A percentile compares a stretch with the other conserved stretches of the same genome.
Conservation (phyloP, 139 green algal genomes). For the Klebsormidium nitens region DNA sequence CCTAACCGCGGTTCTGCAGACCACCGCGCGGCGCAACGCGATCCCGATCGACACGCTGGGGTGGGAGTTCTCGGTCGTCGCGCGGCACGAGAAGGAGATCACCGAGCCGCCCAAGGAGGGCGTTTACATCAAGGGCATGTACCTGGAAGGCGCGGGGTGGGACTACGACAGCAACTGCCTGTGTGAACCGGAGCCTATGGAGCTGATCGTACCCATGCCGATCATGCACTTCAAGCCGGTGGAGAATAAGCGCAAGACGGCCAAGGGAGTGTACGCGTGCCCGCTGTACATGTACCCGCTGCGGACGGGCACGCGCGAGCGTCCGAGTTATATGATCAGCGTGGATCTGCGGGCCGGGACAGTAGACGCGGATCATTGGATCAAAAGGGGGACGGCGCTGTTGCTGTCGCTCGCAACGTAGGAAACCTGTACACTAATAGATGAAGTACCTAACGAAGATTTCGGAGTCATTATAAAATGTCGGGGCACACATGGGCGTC, state of each 20-base stretch:
- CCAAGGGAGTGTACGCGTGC: constrained; percentile 64
- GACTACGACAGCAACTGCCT: constrained; percentile 72
- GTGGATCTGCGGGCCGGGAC: constrained; percentile 66
- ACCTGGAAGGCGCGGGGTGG: constrained; percentile 74
- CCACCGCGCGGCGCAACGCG: constrained; percentile 57
- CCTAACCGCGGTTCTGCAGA: constrained; percentile 73
- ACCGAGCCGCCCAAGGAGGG: constrained; percentile 66
- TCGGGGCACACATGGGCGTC: too few relatives aligned
- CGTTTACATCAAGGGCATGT: constrained; percentile 77
- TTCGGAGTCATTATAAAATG: too few relatives aligned
- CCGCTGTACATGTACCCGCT: constrained; percentile 79
- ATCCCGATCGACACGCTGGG: constrained; percentile 78
- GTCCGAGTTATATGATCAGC: constrained; percentile 72
- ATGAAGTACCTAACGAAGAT: too few relatives aligned
- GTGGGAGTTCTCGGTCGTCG: constrained; percentile 75
- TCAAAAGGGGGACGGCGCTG: constrained; percentile 69
- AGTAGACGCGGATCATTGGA: constrained; percentile 70
- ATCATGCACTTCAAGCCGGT: constrained; percentile 80
- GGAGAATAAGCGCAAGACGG: constrained; percentile 70
- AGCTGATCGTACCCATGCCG: constrained; percentile 83
- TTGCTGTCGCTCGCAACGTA: constrained; percentile 57
- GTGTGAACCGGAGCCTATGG: constrained; percentile 77
- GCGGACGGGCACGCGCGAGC: constrained; percentile 69
- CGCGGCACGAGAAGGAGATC: constrained; percentile 67
- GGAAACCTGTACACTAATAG: not conserved